Base-by-base conservation (phyloP, 192 early-diverging fungal genomes). In the Entomortierella beljakovae region DNA sequence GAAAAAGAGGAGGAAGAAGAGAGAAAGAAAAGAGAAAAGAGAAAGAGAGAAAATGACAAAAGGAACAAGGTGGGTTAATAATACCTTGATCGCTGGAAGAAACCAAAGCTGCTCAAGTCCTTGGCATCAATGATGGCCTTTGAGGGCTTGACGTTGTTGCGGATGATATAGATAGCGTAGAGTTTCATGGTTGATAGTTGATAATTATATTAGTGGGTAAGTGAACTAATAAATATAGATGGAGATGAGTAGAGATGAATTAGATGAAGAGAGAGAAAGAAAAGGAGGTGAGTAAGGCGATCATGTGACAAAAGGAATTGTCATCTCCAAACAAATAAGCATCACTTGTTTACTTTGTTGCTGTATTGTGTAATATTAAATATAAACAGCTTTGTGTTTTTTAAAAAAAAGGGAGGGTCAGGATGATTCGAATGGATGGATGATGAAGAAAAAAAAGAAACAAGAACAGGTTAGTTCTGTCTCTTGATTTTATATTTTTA, bases 1-100 rank as follows among this genome's bases (percentile, higher is more conserved):
- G 37, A 13, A 40, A 40, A 40, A 13, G 13, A 40, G 37, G 13
- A 40, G 37, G 37, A 40, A 9, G 37, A 48, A 18, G 60, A 52
- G 49, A 49, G 25, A 61, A 22, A 16, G 23, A 25, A 26, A 60
- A 34, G 29, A 55, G n/a, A 31, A 10, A 42, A 52, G 23, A 11
- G 15, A 23, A 16, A 16, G 15, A 13, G 29, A 67, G 29, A 29
- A 28, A 20, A 48, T n/a, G 49, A 6, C 18, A 11, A 13, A 38
- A 49, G 71, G 55, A 84, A 20, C 2, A 3, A 46, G 43, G 43
- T 20, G 15, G 20, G 43, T 46, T 46, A 20, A 16, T 46, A 15
- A 46, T 46, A 92, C 93, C 90, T 92, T 40, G 91, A 87, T 28
- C 94, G 90, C 80, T 95, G 90, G 70, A 98, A 97, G 84, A 90